phyloP scores from a whole-genome alignment of 768 basidiomycete species.

The Exidia glandulosa region DNA sequence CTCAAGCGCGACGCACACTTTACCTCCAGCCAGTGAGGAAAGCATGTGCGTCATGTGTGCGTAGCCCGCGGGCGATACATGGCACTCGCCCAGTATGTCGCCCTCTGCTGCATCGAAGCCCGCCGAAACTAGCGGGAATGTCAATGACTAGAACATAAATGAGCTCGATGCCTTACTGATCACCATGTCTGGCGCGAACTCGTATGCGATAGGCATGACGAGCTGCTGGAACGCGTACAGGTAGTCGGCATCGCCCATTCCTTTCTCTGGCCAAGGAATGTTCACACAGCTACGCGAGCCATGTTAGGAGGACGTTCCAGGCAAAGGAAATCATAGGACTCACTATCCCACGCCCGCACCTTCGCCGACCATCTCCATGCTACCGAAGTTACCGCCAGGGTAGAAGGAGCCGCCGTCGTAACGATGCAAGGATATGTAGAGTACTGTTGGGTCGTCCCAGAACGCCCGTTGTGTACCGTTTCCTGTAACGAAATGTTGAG shows the following conservation, averaged over 20 bases:
- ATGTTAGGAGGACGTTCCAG: background rate
- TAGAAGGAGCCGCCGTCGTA: slow-evolving; percentile 90
- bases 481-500: slow-evolving; percentile 33
- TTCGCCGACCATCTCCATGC: slow-evolving; percentile 75
- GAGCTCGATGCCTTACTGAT: slow-evolving; percentile 49
- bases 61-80: slow-evolving; percentile 85
- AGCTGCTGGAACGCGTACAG: slow-evolving; percentile 92
- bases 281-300: slow-evolving; percentile 70
- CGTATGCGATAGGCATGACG: slow-evolving; percentile 93
- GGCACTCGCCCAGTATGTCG: slow-evolving; percentile 83
- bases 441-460: slow-evolving; percentile 79
- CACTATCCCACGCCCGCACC: slow-evolving; percentile 80
- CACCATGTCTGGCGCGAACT: slow-evolving; percentile 92
- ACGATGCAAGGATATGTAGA: slow-evolving; percentile 92
- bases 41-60: slow-evolving; percentile 99
- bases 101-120: slow-evolving; percentile 96
- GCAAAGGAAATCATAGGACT: slow-evolving; percentile 18
- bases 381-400: slow-evolving; percentile 85
- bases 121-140: slow-evolving; percentile 65
- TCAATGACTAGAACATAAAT: background rate
- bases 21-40: slow-evolving; percentile 74
- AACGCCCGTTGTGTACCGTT: slow-evolving; percentile 97
- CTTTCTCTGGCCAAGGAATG: slow-evolving; percentile 81
- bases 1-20: slow-evolving; percentile 87
- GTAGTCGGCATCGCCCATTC: slow-evolving; percentile 93